Evolutionary conservation across 2,329 filamentous ascomycete species (phyloP).

Genomic region (Aspergillus ochraceoroseus): DNA sequence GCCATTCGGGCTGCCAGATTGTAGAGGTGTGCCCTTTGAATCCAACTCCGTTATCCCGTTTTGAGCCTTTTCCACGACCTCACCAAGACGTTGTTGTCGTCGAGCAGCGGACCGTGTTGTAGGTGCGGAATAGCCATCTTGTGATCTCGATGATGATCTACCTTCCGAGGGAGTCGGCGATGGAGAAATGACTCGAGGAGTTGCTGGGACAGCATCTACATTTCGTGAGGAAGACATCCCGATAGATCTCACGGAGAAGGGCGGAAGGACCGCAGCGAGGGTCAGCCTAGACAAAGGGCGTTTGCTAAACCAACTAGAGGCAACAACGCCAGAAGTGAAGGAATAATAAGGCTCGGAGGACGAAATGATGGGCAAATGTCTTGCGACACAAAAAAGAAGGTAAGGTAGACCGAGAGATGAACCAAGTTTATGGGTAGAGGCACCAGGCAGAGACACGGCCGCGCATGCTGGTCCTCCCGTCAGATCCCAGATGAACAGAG

Average conservation of each 20-base stretch:
- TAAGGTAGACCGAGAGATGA: constrained; percentile 1
- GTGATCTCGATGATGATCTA: constrained; percentile 36
- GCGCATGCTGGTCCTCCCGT: constrained; percentile 17
- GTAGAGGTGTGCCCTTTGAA: constrained; percentile 48
- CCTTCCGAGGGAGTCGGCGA: constrained; percentile 63
- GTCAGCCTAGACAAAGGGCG: constrained; percentile 28
- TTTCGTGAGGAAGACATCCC: constrained; percentile 40
- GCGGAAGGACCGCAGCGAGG: constrained; percentile 45
- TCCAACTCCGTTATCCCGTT: constrained; percentile 50
- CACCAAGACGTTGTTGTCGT: constrained; percentile 51
- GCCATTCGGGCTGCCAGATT: constrained; percentile 44
- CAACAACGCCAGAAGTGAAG: constrained; percentile 23
- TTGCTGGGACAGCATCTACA: constrained; percentile 62
- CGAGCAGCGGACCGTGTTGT: constrained; percentile 68
- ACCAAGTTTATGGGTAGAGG: constrained; percentile 9
- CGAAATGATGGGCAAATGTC: constrained; percentile 36
- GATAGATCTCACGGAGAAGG: constrained; percentile 36
- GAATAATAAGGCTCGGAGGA: constrained; percentile 21
- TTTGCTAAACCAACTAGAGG: constrained; percentile 19
- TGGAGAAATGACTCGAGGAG: constrained; percentile 83
- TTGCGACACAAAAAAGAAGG: constrained; percentile 10
- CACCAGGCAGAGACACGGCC: constrained; percentile 14
- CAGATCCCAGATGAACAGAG: constrained; percentile 5
- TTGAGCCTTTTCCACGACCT: constrained; percentile 44
- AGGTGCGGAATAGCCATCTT: constrained; percentile 65